Evolutionary conservation across 1,284 basidiomycete genomes (phyloP), one percentile per base, ranked within the genome.

Genomic region (Ustilago cynodontis): DNA sequence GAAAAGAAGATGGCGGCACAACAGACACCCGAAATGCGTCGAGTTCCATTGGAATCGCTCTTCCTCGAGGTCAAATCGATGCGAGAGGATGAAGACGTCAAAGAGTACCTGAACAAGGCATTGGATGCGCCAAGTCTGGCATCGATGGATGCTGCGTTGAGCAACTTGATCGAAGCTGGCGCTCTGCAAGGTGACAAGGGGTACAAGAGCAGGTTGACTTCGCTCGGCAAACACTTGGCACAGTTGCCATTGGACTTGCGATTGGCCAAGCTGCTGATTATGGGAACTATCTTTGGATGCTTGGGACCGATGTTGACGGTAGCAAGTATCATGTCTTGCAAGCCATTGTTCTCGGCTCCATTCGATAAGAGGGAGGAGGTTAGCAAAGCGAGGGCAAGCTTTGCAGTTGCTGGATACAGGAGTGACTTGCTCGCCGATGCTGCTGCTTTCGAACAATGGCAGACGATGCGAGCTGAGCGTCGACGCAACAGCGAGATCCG

Each of bases 361-460:
- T 89, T 92, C 83, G 94, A 96, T 35, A 92, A 92, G 86, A 89
- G 94, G 8, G 92, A 95, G 35, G 93, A 94, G 79, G 91, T 92
- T 8, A 89, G 88, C 57, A 88, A 88, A 91, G 50, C 73, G 2
- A 53, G 76, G 6, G 58, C 67, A 24, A 70, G 62, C 29, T 79
- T 77, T 24, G 59, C 66, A 8, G 47, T 94, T 80, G 87, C 90
- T 10, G 89, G 88, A 13, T 91, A 89, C n/a, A 91, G 92, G 66
- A 95, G 94, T 75, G 95, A 98, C 82, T 88, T 98, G 6, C 87
- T 98, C 29, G 94, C 94, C 0, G 93, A 95, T 79, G 89, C 91
- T 8, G 88, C 90, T 51, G 93, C 94, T 0, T 96, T 92, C 82
- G 89, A 92, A 37, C 89, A 91, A 70, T 93, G 90, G 71, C 86